A percentile compares a stretch with the other conserved stretches of the same genome.
phyloP scores from a whole-genome alignment of 176 grass and related monocot genomes.

The Ensete ventricosum region DNA sequence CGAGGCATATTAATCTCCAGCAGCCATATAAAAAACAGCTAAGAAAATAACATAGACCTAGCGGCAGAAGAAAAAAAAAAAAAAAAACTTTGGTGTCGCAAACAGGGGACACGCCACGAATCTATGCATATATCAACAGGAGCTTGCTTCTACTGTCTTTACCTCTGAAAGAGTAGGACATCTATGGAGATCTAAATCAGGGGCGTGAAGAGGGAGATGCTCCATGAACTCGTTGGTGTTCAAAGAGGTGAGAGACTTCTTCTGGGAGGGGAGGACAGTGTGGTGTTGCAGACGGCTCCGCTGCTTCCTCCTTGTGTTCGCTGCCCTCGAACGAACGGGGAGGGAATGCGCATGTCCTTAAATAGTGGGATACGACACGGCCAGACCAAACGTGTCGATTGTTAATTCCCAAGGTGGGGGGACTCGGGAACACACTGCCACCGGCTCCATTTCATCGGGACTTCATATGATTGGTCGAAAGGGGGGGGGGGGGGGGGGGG shows the following conservation, averaged over 20 bases:
- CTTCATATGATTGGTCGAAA: not conserved
- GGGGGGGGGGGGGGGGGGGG: no score
- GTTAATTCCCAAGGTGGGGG: not conserved
- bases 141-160: not conserved
- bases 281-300: not conserved
- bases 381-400: not conserved
- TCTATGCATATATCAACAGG: not conserved
- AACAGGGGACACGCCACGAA: not conserved
- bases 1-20: slow-evolving; percentile 3
- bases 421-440: no score
- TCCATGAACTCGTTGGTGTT: slow-evolving; percentile 7
- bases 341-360: not conserved
- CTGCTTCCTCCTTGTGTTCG: no score
- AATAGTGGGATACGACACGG: not conserved
- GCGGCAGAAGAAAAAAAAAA: not conserved
- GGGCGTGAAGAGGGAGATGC: not conserved
- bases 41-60: not conserved
- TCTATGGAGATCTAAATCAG: not conserved
- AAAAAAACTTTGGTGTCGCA: slow-evolving; percentile 2
- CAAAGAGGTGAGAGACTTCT: slow-evolving; percentile 34
- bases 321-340: no score
- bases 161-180: slow-evolving; percentile 23
- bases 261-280: slow-evolving; percentile 15
- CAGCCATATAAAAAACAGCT: not conserved
- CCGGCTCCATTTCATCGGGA: no score